Conservation (phyloP, 2,329 filamentous ascomycete genomes). For the Colletotrichum sublineola region DNA sequence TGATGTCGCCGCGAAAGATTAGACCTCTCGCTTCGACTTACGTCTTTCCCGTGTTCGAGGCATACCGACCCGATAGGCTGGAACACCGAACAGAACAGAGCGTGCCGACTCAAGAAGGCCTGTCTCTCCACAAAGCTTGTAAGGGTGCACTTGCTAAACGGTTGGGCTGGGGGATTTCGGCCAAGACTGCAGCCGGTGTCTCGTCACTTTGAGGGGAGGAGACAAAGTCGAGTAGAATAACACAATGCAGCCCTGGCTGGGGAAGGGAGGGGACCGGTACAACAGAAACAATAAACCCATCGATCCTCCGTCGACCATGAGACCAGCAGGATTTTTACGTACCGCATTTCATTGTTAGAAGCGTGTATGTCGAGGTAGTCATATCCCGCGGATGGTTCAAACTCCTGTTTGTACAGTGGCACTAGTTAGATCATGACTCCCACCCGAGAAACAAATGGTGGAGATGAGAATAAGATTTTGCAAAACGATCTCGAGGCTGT, state of each 20-base stretch:
- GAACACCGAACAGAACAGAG: slow-evolving; percentile 13
- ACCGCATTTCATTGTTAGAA: slow-evolving; percentile 68
- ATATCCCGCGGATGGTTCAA: slow-evolving; percentile 67
- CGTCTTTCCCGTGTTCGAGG: slow-evolving; percentile 2
- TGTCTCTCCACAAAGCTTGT: slow-evolving; percentile 17
- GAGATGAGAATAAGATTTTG: slow-evolving; percentile 26
- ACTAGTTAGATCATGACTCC: slow-evolving; percentile 46
- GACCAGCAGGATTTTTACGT: slow-evolving; percentile 51
- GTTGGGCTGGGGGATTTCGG: slow-evolving; percentile 8
- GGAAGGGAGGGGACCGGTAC: background rate
- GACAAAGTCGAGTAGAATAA: slow-evolving; percentile 36
- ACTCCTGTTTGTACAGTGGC: slow-evolving; percentile 61
- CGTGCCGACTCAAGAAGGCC: slow-evolving; percentile 10
- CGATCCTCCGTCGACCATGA: slow-evolving; percentile 3
- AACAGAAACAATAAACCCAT: slow-evolving; percentile 6
- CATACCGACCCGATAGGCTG: slow-evolving; percentile 8
- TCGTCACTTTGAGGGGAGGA: slow-evolving; percentile 22
- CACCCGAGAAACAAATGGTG: slow-evolving; percentile 10
- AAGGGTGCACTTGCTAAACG: slow-evolving; percentile 8
- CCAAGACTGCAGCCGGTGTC: slow-evolving; percentile 13
- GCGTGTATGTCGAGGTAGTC: slow-evolving; percentile 67
- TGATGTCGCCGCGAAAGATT: slow-evolving; percentile 6
- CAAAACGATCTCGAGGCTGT: slow-evolving; percentile 34
- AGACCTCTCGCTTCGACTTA: slow-evolving; percentile 24
- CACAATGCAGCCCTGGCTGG: slow-evolving; percentile 15